Conservation (phyloP, 1,139 yeast genomes). For the Yamadazyma taylorii region DNA sequence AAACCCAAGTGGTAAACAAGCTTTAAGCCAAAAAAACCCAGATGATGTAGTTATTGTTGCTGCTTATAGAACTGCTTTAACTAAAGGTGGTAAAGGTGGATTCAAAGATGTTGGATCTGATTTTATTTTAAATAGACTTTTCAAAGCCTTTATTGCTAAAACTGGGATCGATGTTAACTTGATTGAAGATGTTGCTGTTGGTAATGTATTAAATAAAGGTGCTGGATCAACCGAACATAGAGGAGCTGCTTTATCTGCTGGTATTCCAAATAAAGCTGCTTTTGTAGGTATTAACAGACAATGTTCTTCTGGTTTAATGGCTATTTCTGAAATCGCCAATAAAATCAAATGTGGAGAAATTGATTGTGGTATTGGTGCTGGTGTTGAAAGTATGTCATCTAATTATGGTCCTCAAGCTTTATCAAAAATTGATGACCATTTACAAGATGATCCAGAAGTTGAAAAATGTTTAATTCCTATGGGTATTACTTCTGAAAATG, state of each 20-base stretch:
- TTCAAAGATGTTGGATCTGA: slow-evolving; percentile 78
- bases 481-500: slow-evolving; percentile 66
- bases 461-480: slow-evolving; percentile 53
- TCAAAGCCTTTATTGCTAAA: slow-evolving; percentile 60
- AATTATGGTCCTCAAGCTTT: slow-evolving; percentile 77
- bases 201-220: slow-evolving; percentile 86
- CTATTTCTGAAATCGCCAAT: slow-evolving; percentile 85
- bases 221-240: slow-evolving; percentile 93
- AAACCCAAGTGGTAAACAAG: slow-evolving; percentile 45
- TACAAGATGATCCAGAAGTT: slow-evolving; percentile 30
- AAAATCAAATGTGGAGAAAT: slow-evolving; percentile 86
- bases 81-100: slow-evolving; percentile 82
- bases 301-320: slow-evolving; percentile 92
- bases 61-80: slow-evolving; percentile 87
- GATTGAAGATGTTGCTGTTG: slow-evolving; percentile 82
- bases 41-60: slow-evolving; percentile 86
- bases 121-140: slow-evolving; percentile 64
- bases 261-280: slow-evolving; percentile 59
- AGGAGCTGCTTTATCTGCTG: slow-evolving; percentile 62
- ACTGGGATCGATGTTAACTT: slow-evolving; percentile 62
- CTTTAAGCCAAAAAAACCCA: slow-evolving; percentile 57
- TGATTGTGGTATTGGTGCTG: slow-evolving; percentile 86
- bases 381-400: slow-evolving; percentile 89
- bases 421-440: slow-evolving; percentile 57
- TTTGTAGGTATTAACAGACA: slow-evolving; percentile 87